A percentile compares a stretch with the other conserved stretches of the same genome.
Evolutionary conservation across 2,329 filamentous ascomycete genomes (phyloP).

Genomic region (Xylariales sp.): DNA sequence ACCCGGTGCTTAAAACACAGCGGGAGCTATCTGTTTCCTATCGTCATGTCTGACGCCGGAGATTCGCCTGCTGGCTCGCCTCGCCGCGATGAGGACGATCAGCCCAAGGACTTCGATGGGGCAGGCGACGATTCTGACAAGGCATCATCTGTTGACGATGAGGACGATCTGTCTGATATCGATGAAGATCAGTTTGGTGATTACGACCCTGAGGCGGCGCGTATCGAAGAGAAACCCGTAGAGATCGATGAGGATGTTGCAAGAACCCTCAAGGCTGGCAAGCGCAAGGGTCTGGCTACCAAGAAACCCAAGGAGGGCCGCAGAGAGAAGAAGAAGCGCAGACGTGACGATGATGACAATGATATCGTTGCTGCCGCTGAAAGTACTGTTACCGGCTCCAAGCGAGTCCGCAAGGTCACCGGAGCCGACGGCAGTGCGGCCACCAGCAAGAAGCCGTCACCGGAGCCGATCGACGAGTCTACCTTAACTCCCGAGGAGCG

Average conservation of each 20-base stretch:
- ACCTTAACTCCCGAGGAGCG: conserved; percentile 79
- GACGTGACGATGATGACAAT: conserved; percentile 49
- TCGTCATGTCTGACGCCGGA: conserved; percentile 40
- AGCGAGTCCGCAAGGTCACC: conserved; percentile 42
- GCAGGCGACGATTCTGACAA: conserved; percentile 46
- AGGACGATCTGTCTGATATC: conserved; percentile 59
- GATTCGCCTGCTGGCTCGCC: conserved; percentile 36
- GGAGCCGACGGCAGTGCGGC: conserved; percentile 23
- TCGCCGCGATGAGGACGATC: conserved; percentile 26
- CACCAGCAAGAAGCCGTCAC: conserved; percentile 44
- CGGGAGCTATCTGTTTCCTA: too few species aligned
- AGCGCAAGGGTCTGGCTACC: conserved; percentile 58
- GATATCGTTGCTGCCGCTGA: conserved; percentile 43
- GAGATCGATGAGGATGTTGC: conserved; percentile 65
- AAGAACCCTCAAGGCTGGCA: conserved; percentile 59
- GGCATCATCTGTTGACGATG: conserved; percentile 45
- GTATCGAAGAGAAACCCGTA: conserved; percentile 60
- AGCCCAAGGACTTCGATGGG: conserved; percentile 34
- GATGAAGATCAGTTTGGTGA: conserved; percentile 68
- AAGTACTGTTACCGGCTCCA: conserved; percentile 38
- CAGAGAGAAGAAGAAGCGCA: conserved; percentile 60
- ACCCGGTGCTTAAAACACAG: too few species aligned
- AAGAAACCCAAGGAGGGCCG: conserved; percentile 75
- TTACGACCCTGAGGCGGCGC: conserved; percentile 61
- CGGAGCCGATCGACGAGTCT: conserved; percentile 69